Percentiles rank a stretch among this genome's conserved stretches.
Conservation (phyloP, 139 green algal genomes). For the Deuterostichococcus epilithicus region DNA sequence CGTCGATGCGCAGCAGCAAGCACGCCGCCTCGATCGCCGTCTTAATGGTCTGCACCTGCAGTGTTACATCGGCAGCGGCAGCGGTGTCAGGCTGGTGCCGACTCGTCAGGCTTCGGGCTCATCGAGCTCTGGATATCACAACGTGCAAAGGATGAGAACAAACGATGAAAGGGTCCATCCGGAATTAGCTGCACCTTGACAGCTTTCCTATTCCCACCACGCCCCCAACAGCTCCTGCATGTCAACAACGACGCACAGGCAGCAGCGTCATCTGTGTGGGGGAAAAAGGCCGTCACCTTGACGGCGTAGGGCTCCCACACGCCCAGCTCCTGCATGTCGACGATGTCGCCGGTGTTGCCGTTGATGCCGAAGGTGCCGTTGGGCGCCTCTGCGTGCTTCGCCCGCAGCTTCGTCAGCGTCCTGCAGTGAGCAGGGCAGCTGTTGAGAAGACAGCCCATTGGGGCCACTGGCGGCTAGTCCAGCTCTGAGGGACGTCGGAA, state of each 20-base stretch:
- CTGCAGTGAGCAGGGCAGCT: constrained; percentile 16
- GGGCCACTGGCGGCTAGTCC: no score
- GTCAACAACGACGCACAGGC: neutral
- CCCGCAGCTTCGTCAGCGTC: constrained; percentile 95
- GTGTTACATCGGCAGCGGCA: no score
- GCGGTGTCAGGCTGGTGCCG: neutral
- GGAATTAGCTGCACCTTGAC: neutral
- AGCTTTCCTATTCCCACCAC: neutral
- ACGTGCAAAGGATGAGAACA: no score
- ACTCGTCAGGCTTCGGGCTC: no score
- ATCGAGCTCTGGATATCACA: no score
- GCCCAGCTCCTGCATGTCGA: constrained; percentile 92
- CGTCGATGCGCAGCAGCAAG: constrained; percentile 97
- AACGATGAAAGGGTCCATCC: no score
- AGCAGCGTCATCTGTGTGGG: neutral
- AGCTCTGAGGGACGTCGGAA: no score
- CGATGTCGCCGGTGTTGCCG: constrained; percentile 82
- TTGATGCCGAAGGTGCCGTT: constrained; percentile 82
- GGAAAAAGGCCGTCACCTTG: constrained; percentile 42
- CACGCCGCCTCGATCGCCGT: constrained; percentile 87
- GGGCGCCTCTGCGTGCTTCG: constrained; percentile 64
- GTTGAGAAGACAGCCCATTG: no score
- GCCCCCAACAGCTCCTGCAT: neutral
- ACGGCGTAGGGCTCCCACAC: constrained; percentile 97
- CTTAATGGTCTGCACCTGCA: constrained; percentile 90